Evolutionary conservation across 1,284 basidiomycete genomes (phyloP), one percentile per base, ranked within the genome.

Genomic region (Hortiboletus rubellus): DNA sequence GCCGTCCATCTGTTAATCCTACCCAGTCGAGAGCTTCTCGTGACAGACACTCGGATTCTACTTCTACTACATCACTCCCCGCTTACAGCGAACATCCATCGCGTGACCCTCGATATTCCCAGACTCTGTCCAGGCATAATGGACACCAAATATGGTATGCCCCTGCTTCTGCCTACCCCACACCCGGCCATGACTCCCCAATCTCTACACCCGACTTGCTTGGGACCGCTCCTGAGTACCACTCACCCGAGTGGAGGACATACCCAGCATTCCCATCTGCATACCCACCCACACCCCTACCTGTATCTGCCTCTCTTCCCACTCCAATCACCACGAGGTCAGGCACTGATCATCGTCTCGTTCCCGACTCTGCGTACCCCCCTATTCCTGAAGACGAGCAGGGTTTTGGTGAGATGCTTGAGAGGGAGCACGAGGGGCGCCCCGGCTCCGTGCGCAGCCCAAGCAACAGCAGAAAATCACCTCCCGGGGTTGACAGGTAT

Each of bases 361-460:
- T 58, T 41, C 53, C 64, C 48, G 38, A 60, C 50, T 12, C 54
- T 50, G 18, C 68, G 60, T 68, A 74, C 53, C 63, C 68, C 7
- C 65, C 64, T 43, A 69, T 76, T 51, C 62, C 63, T 6, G 76
- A 77, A 33, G 62, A 69, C 59, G 67, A 57, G n/a, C 80, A 81
- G 85, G 84, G 73, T 80, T 82, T 79, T 82, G 69, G 65, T 55
- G 69, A 69, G 81, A 84, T 80, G 86, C 84, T 86, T 85, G 79
- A 77, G 81, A 79, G 74, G 68, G 80, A 75, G 72, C 82, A 77
- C 80, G 79, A 82, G 79, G 68, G 72, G 71, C 79, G 81, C 79
- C 80, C 82, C 78, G 75, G 79, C 80, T 80, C 76, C 73, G 80
- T 75, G 72, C 72, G 75, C 69, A 75, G 74, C 80, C 80, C 77